Evolutionary conservation across 163 green algal genomes (phyloP), one percentile per base, ranked within the genome.

Genomic region (Chloromonas sp.): DNA sequence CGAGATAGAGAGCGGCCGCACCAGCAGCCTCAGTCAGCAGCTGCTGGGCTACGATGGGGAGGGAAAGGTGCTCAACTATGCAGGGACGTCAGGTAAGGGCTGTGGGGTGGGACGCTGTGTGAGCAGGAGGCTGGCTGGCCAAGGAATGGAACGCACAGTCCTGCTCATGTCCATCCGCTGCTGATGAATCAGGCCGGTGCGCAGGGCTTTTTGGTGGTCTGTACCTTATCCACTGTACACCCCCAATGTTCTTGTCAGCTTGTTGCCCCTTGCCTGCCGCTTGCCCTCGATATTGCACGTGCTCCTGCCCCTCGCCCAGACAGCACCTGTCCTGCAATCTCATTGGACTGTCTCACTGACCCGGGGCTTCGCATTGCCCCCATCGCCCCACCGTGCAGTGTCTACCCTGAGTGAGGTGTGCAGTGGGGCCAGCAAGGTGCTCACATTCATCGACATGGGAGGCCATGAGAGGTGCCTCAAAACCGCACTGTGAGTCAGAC

Each of bases 381-480:
- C 36, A 36, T 36, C 36, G 36, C 36, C 36, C 36, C 36, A 36
- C 36, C 66, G 66, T 11, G 66, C 66, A 74, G 66, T 5, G 5
- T 15, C 66, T 11, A 74, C 66, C 66, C 66, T 74, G 66, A 74
- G 83, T 2, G 92, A 96, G 82, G 89, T 94, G 62, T 86, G 88
- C 14, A 59, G 84, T 2, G 82, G 81, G 57, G 88, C 92, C 0
- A 59, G 83, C 62, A 91, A 92, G 70, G 81, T 95, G 85, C 82
- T 98, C 71, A 93, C 91, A 61, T 95, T 98, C 79, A 92, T 97
- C n/a, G 95, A 98, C 87, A 90, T 97, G 77, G 94, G 94, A 2
- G 95, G 95, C 8, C 92, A 95, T 78, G 88, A 94, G 87, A 90
- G 91, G 59, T 96, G 93, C 89, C 88, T 96, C 60, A 98, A 97